Conservation (phyloP, 2,329 filamentous ascomycete genomes). For the Scytalidium lignicola region DNA sequence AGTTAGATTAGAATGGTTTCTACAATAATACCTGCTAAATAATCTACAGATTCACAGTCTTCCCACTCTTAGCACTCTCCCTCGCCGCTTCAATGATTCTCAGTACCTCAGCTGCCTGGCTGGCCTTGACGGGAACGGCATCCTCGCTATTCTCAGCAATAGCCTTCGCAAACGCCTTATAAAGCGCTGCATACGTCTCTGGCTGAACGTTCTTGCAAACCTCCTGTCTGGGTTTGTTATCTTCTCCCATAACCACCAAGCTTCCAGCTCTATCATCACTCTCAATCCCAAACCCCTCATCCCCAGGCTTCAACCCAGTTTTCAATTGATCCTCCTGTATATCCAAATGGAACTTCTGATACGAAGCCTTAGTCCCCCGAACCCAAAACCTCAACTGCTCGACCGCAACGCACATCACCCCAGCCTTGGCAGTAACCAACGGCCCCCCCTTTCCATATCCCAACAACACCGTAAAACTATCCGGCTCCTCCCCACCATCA, state of each 20-base stretch:
- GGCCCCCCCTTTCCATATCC: conserved; percentile 55
- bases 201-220: conserved; percentile 55
- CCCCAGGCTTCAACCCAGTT: conserved; percentile 54
- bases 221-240: conserved; percentile 43
- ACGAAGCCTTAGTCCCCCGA: conserved; percentile 67
- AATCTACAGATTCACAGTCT: conserved; percentile 21
- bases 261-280: conserved; percentile 50
- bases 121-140: conserved; percentile 47
- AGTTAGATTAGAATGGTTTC: too few relatives aligned
- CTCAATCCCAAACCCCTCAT: conserved; percentile 62
- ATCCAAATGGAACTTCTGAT: conserved; percentile 67
- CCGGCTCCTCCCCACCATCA: conserved; percentile 44
- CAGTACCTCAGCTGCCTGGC: conserved; percentile 48
- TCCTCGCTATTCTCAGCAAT: conserved; percentile 41
- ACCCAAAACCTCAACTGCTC: conserved; percentile 74
- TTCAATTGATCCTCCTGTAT: conserved; percentile 71
- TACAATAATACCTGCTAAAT: neutral
- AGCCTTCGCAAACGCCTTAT: conserved; percentile 48
- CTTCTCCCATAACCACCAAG: conserved; percentile 48
- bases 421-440: conserved; percentile 64
- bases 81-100: conserved; percentile 50
- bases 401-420: conserved; percentile 62
- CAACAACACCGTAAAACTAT: conserved; percentile 59
- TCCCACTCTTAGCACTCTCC: conserved; percentile 46
- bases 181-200: conserved; percentile 64